Base-by-base conservation (phyloP, 495 filamentous ascomycete species). In the Tetracladium marchalianum region DNA sequence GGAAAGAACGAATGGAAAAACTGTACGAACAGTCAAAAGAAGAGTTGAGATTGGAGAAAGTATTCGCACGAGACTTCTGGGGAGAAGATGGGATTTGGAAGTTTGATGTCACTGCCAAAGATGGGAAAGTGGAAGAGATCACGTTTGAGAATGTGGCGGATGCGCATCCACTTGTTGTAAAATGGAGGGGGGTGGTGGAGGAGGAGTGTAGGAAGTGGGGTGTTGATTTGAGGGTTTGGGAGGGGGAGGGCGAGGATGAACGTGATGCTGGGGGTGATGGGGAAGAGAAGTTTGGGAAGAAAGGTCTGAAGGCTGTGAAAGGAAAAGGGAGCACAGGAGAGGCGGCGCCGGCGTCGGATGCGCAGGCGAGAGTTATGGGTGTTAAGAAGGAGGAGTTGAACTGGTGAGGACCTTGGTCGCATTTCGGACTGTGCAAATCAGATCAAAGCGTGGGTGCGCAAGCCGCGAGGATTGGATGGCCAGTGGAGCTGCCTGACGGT, bases 61-160 rank as follows among this genome's bases (percentile, higher is more conserved):
- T 94, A 9, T 90, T 90, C 68, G 73, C 70, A 1, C 63, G 53
- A 41, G 64, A 75, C 32, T 85, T 63, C 52, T 84, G 80, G 64
- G 68, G 67, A 8, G 65, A 65, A 31, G 73, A 80, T 47, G 84
- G 80, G 9, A 68, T 70, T 10, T 86, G 82, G 71, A 72, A 57
- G 56, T 87, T 77, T 64, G 66, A 68, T 0, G 71, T 82, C 11
- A 38, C 43, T 9, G 50, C 45, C 15, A 68, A 56, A 13, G 53
- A 47, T 34, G 37, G 55, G 13, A 58, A 53, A 46, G 53, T 52
- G 39, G 63, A 61, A 24, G 66, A 62, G 13, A 52, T 73, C 15
- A 58, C 68, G 5, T 71, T 77, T 44, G 52, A 62, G 39, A 69
- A 75, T 45, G 71, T 84, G 19, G 81, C 75, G 2, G 67, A 58